Base-by-base conservation (phyloP, 139 green algal species). In the Micractinium conductrix region DNA sequence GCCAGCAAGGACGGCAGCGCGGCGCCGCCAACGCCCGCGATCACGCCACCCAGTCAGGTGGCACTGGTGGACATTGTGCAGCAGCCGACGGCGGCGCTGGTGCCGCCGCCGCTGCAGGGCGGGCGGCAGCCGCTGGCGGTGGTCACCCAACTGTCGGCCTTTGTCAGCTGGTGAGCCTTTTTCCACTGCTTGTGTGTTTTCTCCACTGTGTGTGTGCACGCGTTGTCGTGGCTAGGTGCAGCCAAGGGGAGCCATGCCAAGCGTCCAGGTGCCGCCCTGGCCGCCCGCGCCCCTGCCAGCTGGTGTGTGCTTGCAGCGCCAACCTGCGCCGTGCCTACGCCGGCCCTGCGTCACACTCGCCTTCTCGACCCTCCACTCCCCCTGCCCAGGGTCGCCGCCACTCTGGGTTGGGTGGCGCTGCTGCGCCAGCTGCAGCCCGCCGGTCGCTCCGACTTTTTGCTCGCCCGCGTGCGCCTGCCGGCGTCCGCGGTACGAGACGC, bases 361-460 rank as follows among this genome's bases (percentile, higher is more conserved):
- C 45, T 6, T 44, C 45, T 44, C 68, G 16, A 48, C 44, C 16
- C 70, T 24, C 24, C 5, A 37, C 14, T 33, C 28, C 38, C 40
- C 21, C 17, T 78, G 40, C 40, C 9, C 68, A 85, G 84, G 84
- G 21, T 87, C 42, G 78, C 78, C 4, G 72, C 62, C 33, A 82
- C 50, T 8, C 30, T 87, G 16, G 84, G 84, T n/a, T 84, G 75
- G 84, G 69, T 85, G 68, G 65, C 40, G 8, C 40, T 87, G 42
- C 78, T 87, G 60, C 78, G 78, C 38, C 67, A 83, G 69, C 74
- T 87, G 58, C 84, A 87, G 84, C 84, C 84, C 4, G 68, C 84
- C 2, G 84, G 84, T 2, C 38, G 60, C 72, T n/a, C 33, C 21
- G 84, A 87, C 74, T 87, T 45, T 33, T 55, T 87, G 16, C 35